Evolutionary conservation across 352 stramenopile species (phyloP), one percentile per base, ranked within the genome.

Genomic region (Globisporangium mamillatum): DNA sequence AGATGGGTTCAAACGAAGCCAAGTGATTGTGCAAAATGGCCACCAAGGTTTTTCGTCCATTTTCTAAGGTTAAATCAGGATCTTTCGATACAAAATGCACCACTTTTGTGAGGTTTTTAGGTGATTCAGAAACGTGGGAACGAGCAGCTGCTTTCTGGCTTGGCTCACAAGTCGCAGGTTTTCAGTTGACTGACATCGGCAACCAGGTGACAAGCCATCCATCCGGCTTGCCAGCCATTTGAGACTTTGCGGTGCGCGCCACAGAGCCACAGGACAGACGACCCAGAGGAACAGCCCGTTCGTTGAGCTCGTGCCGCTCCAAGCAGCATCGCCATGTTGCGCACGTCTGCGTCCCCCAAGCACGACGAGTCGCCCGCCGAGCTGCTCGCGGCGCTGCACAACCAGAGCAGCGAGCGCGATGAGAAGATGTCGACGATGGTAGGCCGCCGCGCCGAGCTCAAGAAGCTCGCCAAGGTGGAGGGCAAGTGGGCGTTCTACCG

Each of bases 401-500:
- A 67, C 65, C 69, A 81, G 61, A 64, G 69, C 59, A 74, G 70
- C 50, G 75, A 80, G 58, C 81, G 74, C 71, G 77, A 82, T 59
- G 75, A 70, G 62, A 78, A 74, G 59, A 91, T 91, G 84, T 73
- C 80, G 38, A 91, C 86, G 46, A 79, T 75, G 66, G 67, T 67
- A 14, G 86, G 77, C 32, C 77, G 84, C 32, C 81, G 80, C 50
- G 82, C 83, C 25, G 88, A 95, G 72, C 78, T 94, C 41, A 73
- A 81, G 67, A 88, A 93, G 69, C 73, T 95, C 24, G 76, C 82
- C 46, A 81, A 75, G 29, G 79, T 79, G 32, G 75, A 89, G 55
- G 68, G 72, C 63, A 81, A 84, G 68, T 94, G 88, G 88, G 74
- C 78, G 29, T 79, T 90, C 67, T 95, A 96, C 73, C 87, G 87